phyloP scores from a whole-genome alignment of 352 stramenopile species.

The Globisporangium takayamanum region DNA sequence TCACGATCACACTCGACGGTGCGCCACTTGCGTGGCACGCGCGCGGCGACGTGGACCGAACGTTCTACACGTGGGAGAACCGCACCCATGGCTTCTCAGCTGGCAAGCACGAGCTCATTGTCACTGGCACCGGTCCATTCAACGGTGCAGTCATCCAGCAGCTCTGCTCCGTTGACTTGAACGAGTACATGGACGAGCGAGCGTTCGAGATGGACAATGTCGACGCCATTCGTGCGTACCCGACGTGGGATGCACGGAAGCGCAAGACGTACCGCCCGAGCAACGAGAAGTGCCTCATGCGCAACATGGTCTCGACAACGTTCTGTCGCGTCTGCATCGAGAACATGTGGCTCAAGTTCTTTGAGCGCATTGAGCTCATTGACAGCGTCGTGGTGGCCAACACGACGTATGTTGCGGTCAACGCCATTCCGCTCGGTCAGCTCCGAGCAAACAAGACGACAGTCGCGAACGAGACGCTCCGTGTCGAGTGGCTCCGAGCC shows the following conservation, averaged over 20 bases:
- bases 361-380: constrained; percentile 28
- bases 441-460: too few relatives aligned
- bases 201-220: constrained; percentile 20
- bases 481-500: too few relatives aligned
- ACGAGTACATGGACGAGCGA: constrained; percentile 23
- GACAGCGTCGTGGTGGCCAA: constrained; percentile 17
- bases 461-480: too few relatives aligned
- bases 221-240: constrained; percentile 25
- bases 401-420: too few relatives aligned
- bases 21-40: constrained; percentile 18
- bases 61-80: constrained; percentile 23
- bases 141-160: constrained; percentile 25
- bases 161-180: constrained; percentile 27
- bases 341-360: constrained; percentile 33
- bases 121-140: constrained; percentile 19
- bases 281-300: constrained; percentile 35
- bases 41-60: constrained; percentile 24
- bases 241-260: constrained; percentile 27
- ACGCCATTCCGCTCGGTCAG: too few relatives aligned
- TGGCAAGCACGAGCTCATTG: constrained; percentile 20
- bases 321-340: constrained; percentile 36
- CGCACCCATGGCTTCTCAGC: constrained; percentile 15
- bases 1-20: constrained; percentile 22
- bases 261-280: constrained; percentile 22
- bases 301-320: constrained; percentile 28